Evolutionary conservation across 305 asterid genomes (phyloP).

Genomic region (Andrographis paniculata): DNA sequence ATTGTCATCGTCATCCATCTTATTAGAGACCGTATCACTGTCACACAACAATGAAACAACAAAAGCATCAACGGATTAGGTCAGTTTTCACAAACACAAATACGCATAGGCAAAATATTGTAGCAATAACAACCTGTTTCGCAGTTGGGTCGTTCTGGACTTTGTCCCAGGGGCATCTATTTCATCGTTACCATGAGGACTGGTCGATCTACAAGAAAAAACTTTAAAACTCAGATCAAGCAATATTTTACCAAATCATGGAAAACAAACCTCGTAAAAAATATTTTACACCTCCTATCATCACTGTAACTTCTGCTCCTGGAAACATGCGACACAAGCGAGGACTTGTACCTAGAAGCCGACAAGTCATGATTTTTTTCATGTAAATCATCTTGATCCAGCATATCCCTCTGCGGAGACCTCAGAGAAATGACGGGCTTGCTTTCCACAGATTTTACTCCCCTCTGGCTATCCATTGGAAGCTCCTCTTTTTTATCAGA

Average conservation of each 20-base stretch:
- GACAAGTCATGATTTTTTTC: conserved; percentile 27
- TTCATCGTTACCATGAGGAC: conserved; percentile 23
- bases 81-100: conserved; percentile 12
- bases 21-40: conserved; percentile 41
- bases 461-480: conserved; percentile 23
- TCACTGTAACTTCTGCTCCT: conserved; percentile 26
- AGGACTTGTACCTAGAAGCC: conserved; percentile 34
- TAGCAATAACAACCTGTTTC: conserved; percentile 36
- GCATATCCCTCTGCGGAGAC: conserved; percentile 51
- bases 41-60: conserved; percentile 12
- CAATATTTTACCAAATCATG: conserved; percentile 9
- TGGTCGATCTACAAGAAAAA: conserved; percentile 35
- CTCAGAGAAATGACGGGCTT: conserved; percentile 39
- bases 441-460: conserved; percentile 27
- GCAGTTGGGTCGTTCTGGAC: conserved; percentile 30
- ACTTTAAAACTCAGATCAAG: not conserved
- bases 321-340: conserved; percentile 38
- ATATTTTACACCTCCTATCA: conserved; percentile 27
- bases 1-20: conserved; percentile 29
- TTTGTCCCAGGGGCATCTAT: conserved; percentile 23
- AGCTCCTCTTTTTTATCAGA: conserved; percentile 30
- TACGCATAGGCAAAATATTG: conserved; percentile 8
- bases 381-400: conserved; percentile 31
- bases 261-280: conserved; percentile 15
- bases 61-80: conserved; percentile 11